Evolutionary conservation across 345 rosid genomes (phyloP), one percentile per base, ranked within the genome.

Genomic region (Citrus maxima): DNA sequence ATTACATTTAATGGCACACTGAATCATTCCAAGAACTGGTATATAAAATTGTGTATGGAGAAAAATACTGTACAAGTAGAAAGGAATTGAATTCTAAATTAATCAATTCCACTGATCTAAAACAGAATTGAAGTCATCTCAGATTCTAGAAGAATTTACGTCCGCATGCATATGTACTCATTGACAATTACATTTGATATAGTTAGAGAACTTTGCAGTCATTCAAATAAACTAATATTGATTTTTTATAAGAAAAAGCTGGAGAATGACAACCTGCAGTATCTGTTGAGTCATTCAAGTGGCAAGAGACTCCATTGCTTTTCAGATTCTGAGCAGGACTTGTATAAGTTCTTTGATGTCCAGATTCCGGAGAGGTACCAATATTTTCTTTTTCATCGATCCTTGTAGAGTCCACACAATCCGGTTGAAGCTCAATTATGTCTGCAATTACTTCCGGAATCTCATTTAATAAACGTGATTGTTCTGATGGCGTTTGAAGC

Each of bases 361-460:
- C 42, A 18, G 73, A 54, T 74, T 66, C 70, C 34, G 59, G n/a
- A 1, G n/a, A 66, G 62, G 25, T 68, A 55, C 7, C 72, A 34
- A 34, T 46, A 13, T 37, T 32, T 24, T 38, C 66, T 28, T 74
- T 42, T 34, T 19, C 67, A 18, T 77, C 61, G 37, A 62, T 71
- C 73, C 35, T 56, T 7, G 38, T 27, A 64, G 74, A 35, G 40
- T 63, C 25, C 76, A 74, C 37, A 4, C 38, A 59, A 24, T 68
- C 56, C 16, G 49, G 66, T 77, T 81, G 78, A 38, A 51, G 37
- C 40, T 77, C 81, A 64, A 58, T 65, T 37, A 25, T 27, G 35
- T 88, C 92, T 0, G 87, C 84, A 78, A 86, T 82, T 56, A 88
- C 85, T 72, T 85, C 70, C 3, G 94, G 89, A 78, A 82, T 68